These are phyloP conservation scores for Paramecium bursaria DNA, from an alignment of 73 alveolate genomes.

Conservation along the genomic window DNA sequence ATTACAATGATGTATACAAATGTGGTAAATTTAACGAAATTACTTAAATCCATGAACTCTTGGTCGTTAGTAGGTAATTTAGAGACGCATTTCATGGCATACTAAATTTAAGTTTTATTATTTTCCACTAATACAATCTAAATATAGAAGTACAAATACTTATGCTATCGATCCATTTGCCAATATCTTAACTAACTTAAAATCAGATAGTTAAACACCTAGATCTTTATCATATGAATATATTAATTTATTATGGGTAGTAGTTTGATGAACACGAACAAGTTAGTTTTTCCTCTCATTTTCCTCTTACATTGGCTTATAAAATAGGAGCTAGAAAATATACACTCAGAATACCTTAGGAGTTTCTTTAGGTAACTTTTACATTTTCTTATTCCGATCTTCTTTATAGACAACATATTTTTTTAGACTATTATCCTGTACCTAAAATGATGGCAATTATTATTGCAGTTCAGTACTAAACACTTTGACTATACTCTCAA, in stretches of 20 bases:
- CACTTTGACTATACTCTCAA: constrained; percentile 21
- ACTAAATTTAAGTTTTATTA: not conserved
- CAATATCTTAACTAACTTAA: not conserved
- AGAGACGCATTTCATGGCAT: constrained; percentile 33
- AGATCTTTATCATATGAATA: not conserved
- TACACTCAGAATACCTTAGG: not conserved
- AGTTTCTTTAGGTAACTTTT: constrained; percentile 9
- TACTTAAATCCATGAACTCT: not conserved
- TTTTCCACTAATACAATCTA: constrained; percentile 1
- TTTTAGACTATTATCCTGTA: constrained; percentile 20
- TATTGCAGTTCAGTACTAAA: constrained; percentile 11
- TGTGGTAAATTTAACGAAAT: not conserved
- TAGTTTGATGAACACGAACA: not conserved
- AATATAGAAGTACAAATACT: no score
- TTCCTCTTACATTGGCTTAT: constrained; percentile 36
- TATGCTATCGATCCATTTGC: constrained; percentile 22
- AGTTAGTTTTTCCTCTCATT: not conserved
- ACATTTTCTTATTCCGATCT: constrained; percentile 13
- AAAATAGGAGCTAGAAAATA: not conserved
- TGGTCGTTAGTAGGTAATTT: not conserved
- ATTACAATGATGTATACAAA: not conserved
- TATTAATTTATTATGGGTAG: not conserved
- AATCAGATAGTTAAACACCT: not conserved
- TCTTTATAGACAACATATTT: constrained; percentile 44
- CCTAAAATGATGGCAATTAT: constrained; percentile 27